Evolutionary conservation across 768 basidiomycete species (phyloP), one percentile per base, ranked within the genome.

Genomic region (Pleurotus citrinopileatus): DNA sequence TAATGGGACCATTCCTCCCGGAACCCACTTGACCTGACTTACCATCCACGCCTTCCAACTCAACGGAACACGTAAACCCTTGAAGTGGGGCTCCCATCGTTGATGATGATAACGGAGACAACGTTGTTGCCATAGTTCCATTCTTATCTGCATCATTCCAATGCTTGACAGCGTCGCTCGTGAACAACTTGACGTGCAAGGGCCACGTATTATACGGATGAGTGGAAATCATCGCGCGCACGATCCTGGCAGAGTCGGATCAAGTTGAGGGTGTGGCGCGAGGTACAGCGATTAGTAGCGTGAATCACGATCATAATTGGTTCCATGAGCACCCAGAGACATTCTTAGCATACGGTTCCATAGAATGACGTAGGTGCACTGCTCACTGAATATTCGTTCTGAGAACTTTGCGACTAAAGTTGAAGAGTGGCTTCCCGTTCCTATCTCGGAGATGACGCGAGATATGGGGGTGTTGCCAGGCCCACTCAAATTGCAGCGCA

Each of bases 401-500:
- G 48, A 85, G 64, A 13, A 66, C 61, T 60, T 60, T 67, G 34
- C 67, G 68, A 53, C 46, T 58, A 52, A 53, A 58, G 10, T 60
- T 57, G 56, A 80, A 78, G 10, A 79, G 55, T 2, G 69, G 63
- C 47, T 70, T 68, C 4, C 77, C 79, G 28, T 67, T 54, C 12
- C 62, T 60, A 52, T 76, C 75, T 26, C 80, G 77, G 15, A 89
- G 70, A 68, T 87, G 85, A n/a, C 87, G 71, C 1, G 86, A 84
- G 22, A 78, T 67, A 57, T 86, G 74, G 8, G 87, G 87, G 65
- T 91, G 85, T 65, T 91, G 89, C 90, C 90, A 93, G 25, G 86
- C 84, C 88, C 87, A 91, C 70, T 91, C 89, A 60, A 91, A 91
- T 67, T 90, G 81, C 20, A 83, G 68, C 9, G 91, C 90, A 1